Evolutionary conservation across 2,329 filamentous ascomycete species (phyloP).

Genomic region (Grosmannia huntii): DNA sequence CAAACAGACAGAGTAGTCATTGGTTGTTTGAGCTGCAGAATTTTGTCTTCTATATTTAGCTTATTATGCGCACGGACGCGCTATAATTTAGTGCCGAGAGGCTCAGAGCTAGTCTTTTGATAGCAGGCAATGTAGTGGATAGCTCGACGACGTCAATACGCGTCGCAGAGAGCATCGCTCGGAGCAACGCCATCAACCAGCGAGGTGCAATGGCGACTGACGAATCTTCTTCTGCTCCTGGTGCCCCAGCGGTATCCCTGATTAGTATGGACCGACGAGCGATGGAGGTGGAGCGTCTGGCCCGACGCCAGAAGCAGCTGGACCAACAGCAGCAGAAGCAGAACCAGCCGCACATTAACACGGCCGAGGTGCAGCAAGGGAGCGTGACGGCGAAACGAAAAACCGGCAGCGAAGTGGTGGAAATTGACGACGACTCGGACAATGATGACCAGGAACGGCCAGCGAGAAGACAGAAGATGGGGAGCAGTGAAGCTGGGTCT

Average conservation of each 20-base stretch:
- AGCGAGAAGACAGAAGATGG: neutral
- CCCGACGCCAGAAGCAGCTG: constrained; percentile 46
- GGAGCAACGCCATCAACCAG: neutral
- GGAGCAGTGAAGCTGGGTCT: neutral
- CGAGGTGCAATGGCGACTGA: neutral
- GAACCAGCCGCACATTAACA: neutral
- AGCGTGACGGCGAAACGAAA: constrained; percentile 23
- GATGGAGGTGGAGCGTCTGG: constrained; percentile 77
- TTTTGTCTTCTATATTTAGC: neutral
- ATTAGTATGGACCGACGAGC: constrained; percentile 58
- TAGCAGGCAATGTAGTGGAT: neutral
- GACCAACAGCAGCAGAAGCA: neutral
- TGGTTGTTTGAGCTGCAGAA: too few relatives aligned
- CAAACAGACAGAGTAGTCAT: too few relatives aligned
- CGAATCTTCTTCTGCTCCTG: constrained; percentile 4
- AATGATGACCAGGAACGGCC: neutral
- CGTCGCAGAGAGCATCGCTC: neutral
- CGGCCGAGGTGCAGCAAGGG: neutral
- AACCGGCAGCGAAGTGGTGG: constrained; percentile 31
- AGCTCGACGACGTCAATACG: neutral
- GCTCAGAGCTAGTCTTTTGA: neutral
- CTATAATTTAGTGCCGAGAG: neutral
- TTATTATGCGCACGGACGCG: neutral
- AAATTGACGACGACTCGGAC: constrained; percentile 11
- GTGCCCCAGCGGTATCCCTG: constrained; percentile 20